These are phyloP conservation scores for Scedosporium apiospermum DNA, from an alignment of 2,329 filamentous ascomycete species.

Conservation along the genomic window DNA sequence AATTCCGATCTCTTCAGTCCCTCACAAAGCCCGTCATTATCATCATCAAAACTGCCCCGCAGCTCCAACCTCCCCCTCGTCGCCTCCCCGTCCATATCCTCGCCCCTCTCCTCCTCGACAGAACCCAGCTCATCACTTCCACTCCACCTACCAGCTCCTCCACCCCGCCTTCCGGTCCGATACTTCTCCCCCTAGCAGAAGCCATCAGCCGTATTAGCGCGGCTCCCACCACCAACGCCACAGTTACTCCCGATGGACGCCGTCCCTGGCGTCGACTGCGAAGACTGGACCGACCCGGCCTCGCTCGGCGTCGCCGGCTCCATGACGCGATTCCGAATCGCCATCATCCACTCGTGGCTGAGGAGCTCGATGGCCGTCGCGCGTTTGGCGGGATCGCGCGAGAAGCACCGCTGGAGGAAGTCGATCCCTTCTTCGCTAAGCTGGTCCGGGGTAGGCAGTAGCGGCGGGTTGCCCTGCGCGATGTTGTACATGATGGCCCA, in stretches of 20 bases:
- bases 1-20: background rate
- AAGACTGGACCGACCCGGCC: conserved; percentile 25
- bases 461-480: conserved; percentile 87
- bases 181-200: conserved; percentile 5
- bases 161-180: background rate
- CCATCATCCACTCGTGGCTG: conserved; percentile 84
- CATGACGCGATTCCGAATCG: conserved; percentile 54
- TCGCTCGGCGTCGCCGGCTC: conserved; percentile 56
- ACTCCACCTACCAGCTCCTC: background rate
- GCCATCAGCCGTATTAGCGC: background rate
- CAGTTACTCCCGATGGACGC: background rate
- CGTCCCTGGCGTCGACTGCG: background rate
- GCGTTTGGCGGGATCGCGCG: conserved; percentile 68
- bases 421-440: conserved; percentile 77
- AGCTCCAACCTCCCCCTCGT: background rate
- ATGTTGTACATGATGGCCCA: conserved; percentile 99
- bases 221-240: background rate
- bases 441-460: conserved; percentile 73
- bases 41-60: background rate
- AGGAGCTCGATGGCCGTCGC: conserved; percentile 80
- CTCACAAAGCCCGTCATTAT: background rate
- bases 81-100: background rate
- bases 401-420: conserved; percentile 80
- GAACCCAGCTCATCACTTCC: background rate
- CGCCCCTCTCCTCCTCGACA: background rate